These are phyloP conservation scores for Rhizopus sp. DNA, from an alignment of 371 early-diverging fungal species.

Conservation along the genomic window DNA sequence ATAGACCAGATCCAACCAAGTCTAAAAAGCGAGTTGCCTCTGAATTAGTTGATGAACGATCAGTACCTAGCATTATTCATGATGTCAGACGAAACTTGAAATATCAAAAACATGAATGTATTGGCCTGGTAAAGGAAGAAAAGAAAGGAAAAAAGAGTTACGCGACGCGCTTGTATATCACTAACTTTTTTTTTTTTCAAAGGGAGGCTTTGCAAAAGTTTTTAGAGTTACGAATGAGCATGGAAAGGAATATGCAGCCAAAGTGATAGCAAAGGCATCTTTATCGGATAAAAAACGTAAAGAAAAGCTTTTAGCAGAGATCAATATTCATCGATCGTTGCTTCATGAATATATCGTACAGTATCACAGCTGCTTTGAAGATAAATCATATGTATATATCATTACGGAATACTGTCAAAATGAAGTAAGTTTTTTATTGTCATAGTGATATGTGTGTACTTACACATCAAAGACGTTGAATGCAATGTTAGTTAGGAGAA, in stretches of 20 bases:
- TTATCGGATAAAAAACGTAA: slow-evolving; percentile 60
- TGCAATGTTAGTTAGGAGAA: slow-evolving; percentile 78
- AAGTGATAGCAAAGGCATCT: slow-evolving; percentile 74
- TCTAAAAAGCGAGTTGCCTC: background rate
- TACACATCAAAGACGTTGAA: slow-evolving; percentile 68
- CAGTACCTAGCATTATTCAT: slow-evolving; percentile 13
- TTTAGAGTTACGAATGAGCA: slow-evolving; percentile 61
- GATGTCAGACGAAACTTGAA: slow-evolving; percentile 7
- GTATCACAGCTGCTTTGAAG: slow-evolving; percentile 88
- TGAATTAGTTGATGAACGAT: slow-evolving; percentile 16
- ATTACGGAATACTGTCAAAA: slow-evolving; percentile 95
- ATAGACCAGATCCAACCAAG: background rate
- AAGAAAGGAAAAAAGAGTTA: background rate
- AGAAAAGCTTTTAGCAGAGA: slow-evolving; percentile 81
- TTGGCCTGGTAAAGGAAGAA: slow-evolving; percentile 16
- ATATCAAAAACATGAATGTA: slow-evolving; percentile 13
- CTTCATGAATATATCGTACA: slow-evolving; percentile 86
- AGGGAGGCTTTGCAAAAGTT: slow-evolving; percentile 94
- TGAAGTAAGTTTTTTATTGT: slow-evolving; percentile 51
- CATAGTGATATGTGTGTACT: background rate
- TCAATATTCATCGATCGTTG: slow-evolving; percentile 82
- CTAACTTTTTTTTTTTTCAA: background rate
- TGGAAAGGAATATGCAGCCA: slow-evolving; percentile 68
- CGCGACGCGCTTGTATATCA: too few relatives aligned
- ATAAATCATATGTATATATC: slow-evolving; percentile 87